phyloP scores from a whole-genome alignment of 2,329 filamentous ascomycete genomes.

The Kalaharituber pfeilii region DNA sequence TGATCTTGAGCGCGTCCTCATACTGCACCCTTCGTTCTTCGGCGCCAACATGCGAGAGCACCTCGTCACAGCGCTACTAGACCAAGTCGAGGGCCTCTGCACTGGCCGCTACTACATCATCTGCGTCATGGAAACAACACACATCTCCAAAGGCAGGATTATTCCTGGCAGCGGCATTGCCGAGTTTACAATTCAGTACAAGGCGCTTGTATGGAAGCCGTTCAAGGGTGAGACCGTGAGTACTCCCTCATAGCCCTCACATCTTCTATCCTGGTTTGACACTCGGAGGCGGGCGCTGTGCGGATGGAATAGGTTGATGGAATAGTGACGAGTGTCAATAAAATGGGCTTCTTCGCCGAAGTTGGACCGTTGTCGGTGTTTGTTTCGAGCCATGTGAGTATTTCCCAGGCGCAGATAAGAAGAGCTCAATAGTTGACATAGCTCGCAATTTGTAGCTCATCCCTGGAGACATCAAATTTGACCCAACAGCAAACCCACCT shows the following conservation, averaged over 20 bases:
- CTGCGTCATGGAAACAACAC: slow-evolving; percentile 89
- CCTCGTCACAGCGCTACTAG: slow-evolving; percentile 72
- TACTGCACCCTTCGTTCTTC: slow-evolving; percentile 92
- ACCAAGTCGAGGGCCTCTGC: slow-evolving; percentile 88
- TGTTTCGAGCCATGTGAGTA: slow-evolving; percentile 61
- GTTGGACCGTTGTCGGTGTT: slow-evolving; percentile 64
- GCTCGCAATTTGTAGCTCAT: slow-evolving; percentile 48
- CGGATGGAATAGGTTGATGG: slow-evolving; percentile 64
- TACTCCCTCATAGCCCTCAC: slow-evolving; percentile 14
- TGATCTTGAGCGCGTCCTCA: slow-evolving; percentile 86
- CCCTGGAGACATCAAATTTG: slow-evolving; percentile 79
- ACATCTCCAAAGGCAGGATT: slow-evolving; percentile 84
- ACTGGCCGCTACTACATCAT: slow-evolving; percentile 96
- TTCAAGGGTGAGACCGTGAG: slow-evolving; percentile 96
- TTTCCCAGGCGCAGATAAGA: no score
- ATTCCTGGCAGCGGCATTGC: slow-evolving; percentile 80
- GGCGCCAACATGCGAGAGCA: slow-evolving; percentile 83
- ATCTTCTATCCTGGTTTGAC: background rate
- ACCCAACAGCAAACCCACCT: slow-evolving; percentile 88
- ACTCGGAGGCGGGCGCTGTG: background rate
- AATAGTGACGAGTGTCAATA: slow-evolving; percentile 78
- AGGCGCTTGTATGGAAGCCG: slow-evolving; percentile 90
- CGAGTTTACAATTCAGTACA: slow-evolving; percentile 87
- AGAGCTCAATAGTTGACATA: slow-evolving; percentile 10
- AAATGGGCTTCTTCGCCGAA: slow-evolving; percentile 77